Percentiles rank a stretch among this genome's conserved stretches.
Evolutionary conservation across 73 alveolate genomes (phyloP).

Genomic region (Paramecium octaurelia): DNA sequence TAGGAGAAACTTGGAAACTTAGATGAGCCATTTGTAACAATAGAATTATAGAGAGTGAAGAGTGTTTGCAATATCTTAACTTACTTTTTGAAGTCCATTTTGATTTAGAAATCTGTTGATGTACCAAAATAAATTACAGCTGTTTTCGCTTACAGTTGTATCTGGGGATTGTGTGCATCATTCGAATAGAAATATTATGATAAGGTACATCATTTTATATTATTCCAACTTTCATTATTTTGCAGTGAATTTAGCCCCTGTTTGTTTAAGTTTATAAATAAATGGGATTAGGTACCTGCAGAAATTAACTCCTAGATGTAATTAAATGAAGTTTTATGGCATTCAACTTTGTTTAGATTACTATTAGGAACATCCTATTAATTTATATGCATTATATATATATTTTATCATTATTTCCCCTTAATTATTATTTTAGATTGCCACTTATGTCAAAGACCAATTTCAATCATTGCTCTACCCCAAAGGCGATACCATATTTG

Average conservation of each 20-base stretch:
- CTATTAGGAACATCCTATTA: neutral
- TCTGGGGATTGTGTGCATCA: slow-evolving; percentile 79
- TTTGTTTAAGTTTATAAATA: neutral
- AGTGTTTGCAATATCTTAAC: slow-evolving; percentile 72
- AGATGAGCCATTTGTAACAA: slow-evolving; percentile 70
- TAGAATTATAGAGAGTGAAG: slow-evolving; percentile 65
- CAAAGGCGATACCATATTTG: slow-evolving; percentile 79
- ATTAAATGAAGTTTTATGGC: neutral
- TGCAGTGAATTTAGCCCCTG: slow-evolving; percentile 22
- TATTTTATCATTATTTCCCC: neutral
- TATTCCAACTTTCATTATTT: neutral
- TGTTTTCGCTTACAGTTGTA: slow-evolving; percentile 64
- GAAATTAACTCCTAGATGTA: neutral
- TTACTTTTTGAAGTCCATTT: neutral
- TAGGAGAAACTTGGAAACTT: neutral
- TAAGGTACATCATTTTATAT: neutral
- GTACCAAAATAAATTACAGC: slow-evolving; percentile 67
- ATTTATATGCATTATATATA: neutral
- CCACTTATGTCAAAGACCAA: slow-evolving; percentile 65
- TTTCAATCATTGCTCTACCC: slow-evolving; percentile 79
- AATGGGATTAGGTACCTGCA: slow-evolving; percentile 51
- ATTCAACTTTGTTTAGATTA: neutral
- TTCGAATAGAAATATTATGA: slow-evolving; percentile 61
- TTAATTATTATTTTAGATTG: slow-evolving; percentile 58
- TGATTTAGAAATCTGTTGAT: slow-evolving; percentile 56